Percentiles rank a stretch among this genome's conserved stretches.
Evolutionary conservation across 495 filamentous ascomycete genomes (phyloP).

Genomic region (Amphirosellinia nigrospora): DNA sequence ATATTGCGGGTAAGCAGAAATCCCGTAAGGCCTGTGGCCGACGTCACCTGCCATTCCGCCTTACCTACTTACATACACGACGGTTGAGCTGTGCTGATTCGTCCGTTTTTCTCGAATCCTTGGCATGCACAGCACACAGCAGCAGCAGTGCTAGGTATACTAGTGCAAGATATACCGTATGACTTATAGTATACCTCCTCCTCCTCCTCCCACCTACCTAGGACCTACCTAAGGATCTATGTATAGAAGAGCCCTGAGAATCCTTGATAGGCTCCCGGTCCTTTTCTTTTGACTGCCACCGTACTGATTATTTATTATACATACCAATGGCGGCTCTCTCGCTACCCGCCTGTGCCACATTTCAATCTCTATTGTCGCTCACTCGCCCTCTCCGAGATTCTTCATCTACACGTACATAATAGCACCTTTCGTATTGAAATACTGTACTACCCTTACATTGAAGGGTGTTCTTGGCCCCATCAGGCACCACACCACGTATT

Average conservation of each 20-base stretch:
- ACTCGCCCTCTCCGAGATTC: neutral
- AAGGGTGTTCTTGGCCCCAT: neutral
- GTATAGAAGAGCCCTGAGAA: conserved; percentile 4
- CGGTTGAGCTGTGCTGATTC: neutral
- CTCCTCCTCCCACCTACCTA: neutral
- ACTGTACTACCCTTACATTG: neutral
- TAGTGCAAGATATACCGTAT: conserved; percentile 16
- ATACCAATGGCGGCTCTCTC: conserved; percentile 2
- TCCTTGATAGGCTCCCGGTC: neutral
- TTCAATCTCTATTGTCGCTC: conserved; percentile 10
- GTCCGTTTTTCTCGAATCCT: conserved; percentile 5
- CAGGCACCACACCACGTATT: conserved; percentile 1
- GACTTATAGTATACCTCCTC: too few relatives aligned
- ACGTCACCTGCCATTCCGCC: conserved; percentile 16
- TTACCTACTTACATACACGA: neutral
- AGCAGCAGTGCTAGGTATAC: neutral
- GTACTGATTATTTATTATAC: neutral
- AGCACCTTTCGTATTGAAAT: neutral
- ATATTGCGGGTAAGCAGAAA: neutral
- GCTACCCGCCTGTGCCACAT: conserved; percentile 17
- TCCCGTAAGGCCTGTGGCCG: conserved; percentile 6
- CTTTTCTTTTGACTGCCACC: neutral
- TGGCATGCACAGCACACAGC: conserved; percentile 6
- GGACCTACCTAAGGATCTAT: neutral
- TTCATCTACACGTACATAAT: neutral